Evolutionary conservation across 1,139 yeast genomes (phyloP).

Genomic region (Zygoascus meyerae): DNA sequence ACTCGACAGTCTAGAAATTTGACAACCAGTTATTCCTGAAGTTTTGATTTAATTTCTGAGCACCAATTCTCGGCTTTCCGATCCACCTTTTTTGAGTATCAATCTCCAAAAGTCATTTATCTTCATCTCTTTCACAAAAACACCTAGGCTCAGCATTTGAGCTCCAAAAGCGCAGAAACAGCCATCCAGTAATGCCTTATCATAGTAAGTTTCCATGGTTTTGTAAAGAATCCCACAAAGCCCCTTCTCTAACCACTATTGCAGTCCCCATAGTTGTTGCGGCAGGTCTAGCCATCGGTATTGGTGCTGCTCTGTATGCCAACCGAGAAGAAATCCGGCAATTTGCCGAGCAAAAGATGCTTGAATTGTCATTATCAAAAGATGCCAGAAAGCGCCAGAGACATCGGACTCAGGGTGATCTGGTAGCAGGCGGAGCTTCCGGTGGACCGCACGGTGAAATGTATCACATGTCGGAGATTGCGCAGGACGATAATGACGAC

Average conservation of each 20-base stretch:
- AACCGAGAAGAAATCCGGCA: conserved; percentile 24
- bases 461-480: conserved; percentile 6
- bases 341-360: conserved; percentile 19
- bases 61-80: too few relatives aligned
- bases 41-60: too few relatives aligned
- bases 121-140: too few relatives aligned
- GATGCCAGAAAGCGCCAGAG: conserved; percentile 13
- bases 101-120: too few relatives aligned
- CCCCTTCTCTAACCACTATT: not conserved
- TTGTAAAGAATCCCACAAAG: not conserved
- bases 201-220: conserved; percentile 15
- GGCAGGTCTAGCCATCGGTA: conserved; percentile 27
- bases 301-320: conserved; percentile 24
- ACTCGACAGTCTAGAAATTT: too few relatives aligned
- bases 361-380: conserved; percentile 18
- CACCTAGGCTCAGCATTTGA: too few relatives aligned
- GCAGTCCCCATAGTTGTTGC: conserved; percentile 23
- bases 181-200: conserved; percentile 18
- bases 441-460: conserved; percentile 5
- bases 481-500: conserved; percentile 6
- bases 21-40: too few relatives aligned
- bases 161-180: too few relatives aligned
- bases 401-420: not conserved
- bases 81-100: too few relatives aligned
- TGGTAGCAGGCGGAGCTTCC: not conserved